phyloP scores from a whole-genome alignment of 805 yeast species.

The Ogataea ramenticola region DNA sequence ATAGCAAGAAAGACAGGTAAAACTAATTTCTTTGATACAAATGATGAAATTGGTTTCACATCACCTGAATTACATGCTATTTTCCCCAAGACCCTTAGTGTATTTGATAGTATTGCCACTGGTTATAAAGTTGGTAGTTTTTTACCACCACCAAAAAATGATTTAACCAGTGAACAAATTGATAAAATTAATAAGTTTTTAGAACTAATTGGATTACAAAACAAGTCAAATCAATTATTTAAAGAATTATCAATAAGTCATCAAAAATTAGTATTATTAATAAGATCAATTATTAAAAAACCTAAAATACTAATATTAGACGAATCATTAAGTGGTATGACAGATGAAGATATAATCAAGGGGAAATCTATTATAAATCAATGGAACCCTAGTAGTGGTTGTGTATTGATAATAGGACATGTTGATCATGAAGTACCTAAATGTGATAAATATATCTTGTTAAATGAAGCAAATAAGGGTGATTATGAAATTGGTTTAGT shows the following conservation, averaged over 20 bases:
- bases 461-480: slow-evolving; percentile 27
- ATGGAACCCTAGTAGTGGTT: slow-evolving; percentile 55
- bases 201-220: slow-evolving; percentile 36
- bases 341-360: slow-evolving; percentile 45
- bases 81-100: slow-evolving; percentile 55
- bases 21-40: slow-evolving; percentile 70
- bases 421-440: slow-evolving; percentile 71
- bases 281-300: slow-evolving; percentile 69
- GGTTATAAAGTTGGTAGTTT: slow-evolving; percentile 70
- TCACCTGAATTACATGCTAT: slow-evolving; percentile 91
- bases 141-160: slow-evolving; percentile 40
- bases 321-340: slow-evolving; percentile 92
- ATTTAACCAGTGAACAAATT: slow-evolving; percentile 29
- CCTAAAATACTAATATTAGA: slow-evolving; percentile 80
- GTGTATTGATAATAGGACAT: slow-evolving; percentile 79
- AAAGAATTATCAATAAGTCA: slow-evolving; percentile 54
- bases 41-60: slow-evolving; percentile 72
- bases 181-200: slow-evolving; percentile 37
- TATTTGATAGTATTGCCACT: slow-evolving; percentile 54
- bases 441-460: slow-evolving; percentile 45
- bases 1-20: slow-evolving; percentile 66
- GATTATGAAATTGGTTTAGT: slow-evolving; percentile 20
- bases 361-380: slow-evolving; percentile 46
- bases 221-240: slow-evolving; percentile 35
- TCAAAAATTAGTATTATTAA: slow-evolving; percentile 71